These are phyloP conservation scores for Colletotrichum musae DNA, from an alignment of 2,329 filamentous ascomycete species.

Conservation along the genomic window DNA sequence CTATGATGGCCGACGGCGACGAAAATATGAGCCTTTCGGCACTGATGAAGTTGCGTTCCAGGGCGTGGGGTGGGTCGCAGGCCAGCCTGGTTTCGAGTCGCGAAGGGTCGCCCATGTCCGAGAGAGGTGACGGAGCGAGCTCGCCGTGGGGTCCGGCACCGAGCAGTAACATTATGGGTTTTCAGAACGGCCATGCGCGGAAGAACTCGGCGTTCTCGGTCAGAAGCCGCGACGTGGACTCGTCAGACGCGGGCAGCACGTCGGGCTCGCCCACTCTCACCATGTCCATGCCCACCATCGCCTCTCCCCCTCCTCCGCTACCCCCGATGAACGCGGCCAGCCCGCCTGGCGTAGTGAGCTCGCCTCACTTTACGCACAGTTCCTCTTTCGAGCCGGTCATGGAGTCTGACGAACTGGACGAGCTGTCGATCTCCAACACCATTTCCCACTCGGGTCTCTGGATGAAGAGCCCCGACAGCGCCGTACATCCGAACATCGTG, in stretches of 20 bases:
- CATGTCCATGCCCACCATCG: slow-evolving; percentile 53
- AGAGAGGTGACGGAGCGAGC: slow-evolving; percentile 62
- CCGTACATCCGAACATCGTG: slow-evolving; percentile 39
- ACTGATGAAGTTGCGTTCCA: slow-evolving; percentile 79
- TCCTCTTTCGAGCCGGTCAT: slow-evolving; percentile 55
- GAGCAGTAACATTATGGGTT: slow-evolving; percentile 32
- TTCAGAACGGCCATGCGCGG: slow-evolving; percentile 53
- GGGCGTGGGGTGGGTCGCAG: slow-evolving; percentile 86
- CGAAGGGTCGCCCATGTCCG: slow-evolving; percentile 65
- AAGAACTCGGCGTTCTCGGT: slow-evolving; percentile 67
- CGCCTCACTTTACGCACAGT: slow-evolving; percentile 45
- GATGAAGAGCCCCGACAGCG: slow-evolving; percentile 43
- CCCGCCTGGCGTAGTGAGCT: slow-evolving; percentile 40
- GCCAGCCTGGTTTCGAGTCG: slow-evolving; percentile 74
- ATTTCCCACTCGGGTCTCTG: slow-evolving; percentile 46
- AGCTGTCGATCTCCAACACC: slow-evolving; percentile 42
- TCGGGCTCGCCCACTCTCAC: slow-evolving; percentile 67
- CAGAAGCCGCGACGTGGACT: slow-evolving; percentile 64
- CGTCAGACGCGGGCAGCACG: slow-evolving; percentile 62
- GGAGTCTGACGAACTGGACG: slow-evolving; percentile 54
- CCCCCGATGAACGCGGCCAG: slow-evolving; percentile 36
- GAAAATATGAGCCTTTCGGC: slow-evolving; percentile 81
- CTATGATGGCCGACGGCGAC: slow-evolving; percentile 71
- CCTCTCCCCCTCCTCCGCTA: slow-evolving; percentile 45
- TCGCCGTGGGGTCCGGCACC: slow-evolving; percentile 56